Conservation (phyloP, 1,139 yeast genomes). For the Debaryomycetaceae sp. region DNA sequence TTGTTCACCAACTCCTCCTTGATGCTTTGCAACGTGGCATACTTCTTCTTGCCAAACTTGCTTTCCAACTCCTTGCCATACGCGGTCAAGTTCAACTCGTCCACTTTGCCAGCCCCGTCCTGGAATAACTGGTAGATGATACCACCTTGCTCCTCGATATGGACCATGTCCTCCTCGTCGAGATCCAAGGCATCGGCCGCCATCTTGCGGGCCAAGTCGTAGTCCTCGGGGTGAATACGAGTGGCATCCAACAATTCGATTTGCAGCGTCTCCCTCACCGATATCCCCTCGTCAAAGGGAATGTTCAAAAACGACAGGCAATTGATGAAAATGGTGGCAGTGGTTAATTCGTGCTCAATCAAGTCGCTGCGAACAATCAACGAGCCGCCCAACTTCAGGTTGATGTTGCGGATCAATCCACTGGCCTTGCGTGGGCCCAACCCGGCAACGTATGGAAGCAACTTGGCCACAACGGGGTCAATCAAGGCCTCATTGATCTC, state of each 20-base stretch:
- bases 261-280: constrained; percentile 50
- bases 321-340: constrained; percentile 80
- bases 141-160: constrained; percentile 73
- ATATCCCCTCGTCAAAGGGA: constrained; percentile 56
- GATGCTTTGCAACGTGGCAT: constrained; percentile 81
- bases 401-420: constrained; percentile 78
- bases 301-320: constrained; percentile 88
- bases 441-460: constrained; percentile 80
- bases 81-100: constrained; percentile 83
- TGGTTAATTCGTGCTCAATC: constrained; percentile 73
- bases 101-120: constrained; percentile 81
- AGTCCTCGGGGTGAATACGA: constrained; percentile 96
- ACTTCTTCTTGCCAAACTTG: constrained; percentile 71
- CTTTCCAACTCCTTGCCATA: constrained; percentile 89
- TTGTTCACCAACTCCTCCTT: constrained; percentile 84
- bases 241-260: constrained; percentile 89
- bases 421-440: constrained; percentile 94
- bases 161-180: constrained; percentile 90
- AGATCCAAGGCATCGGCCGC: constrained; percentile 96
- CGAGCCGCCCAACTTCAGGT: constrained; percentile 62
- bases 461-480: constrained; percentile 64
- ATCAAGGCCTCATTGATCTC: constrained; percentile 88
- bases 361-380: constrained; percentile 70
- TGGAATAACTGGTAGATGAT: constrained; percentile 76
- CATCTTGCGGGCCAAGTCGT: constrained; percentile 91